Percentiles rank a stretch among this genome's conserved stretches.
phyloP scores from a whole-genome alignment of 768 basidiomycete genomes.

The Pulveroboletus sp. region DNA sequence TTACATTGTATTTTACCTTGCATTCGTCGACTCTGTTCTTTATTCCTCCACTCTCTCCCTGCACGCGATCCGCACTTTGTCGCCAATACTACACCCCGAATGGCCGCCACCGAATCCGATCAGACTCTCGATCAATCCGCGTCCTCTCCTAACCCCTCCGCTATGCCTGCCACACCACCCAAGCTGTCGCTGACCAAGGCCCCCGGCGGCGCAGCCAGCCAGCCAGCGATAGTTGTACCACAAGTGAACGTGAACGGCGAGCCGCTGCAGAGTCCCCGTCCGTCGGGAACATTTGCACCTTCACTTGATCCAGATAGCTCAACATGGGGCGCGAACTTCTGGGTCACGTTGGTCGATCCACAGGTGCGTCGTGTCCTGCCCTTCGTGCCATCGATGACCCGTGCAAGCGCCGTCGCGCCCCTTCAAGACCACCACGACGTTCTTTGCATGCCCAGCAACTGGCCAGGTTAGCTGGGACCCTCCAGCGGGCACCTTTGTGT shows the following conservation, averaged over 20 bases:
- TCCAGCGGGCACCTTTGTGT: conserved; percentile 86
- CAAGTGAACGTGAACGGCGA: conserved; percentile 35
- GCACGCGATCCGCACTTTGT: conserved; percentile 7
- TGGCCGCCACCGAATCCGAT: conserved; percentile 26
- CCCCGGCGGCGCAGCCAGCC: conserved; percentile 10
- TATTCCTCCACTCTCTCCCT: not conserved
- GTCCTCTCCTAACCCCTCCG: conserved; percentile 2
- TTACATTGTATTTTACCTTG: conserved; percentile 22
- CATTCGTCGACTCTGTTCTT: not conserved
- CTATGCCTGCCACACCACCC: conserved; percentile 1
- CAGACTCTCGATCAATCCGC: conserved; percentile 21
- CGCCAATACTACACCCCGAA: conserved; percentile 10
- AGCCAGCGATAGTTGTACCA: conserved; percentile 23
- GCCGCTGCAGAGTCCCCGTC: conserved; percentile 29
- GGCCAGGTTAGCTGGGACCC: conserved; percentile 94
- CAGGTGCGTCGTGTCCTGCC: conserved; percentile 48
- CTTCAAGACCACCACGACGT: conserved; percentile 54
- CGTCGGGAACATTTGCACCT: conserved; percentile 20
- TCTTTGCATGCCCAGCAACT: conserved; percentile 91
- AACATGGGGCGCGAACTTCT: conserved; percentile 87
- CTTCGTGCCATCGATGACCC: conserved; percentile 7
- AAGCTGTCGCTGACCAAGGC: conserved; percentile 6
- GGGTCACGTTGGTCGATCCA: conserved; percentile 92
- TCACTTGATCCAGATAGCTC: conserved; percentile 35
- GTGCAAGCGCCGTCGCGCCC: conserved; percentile 3